Evolutionary conservation across 805 yeast genomes (phyloP), one percentile per base, ranked within the genome.

Genomic region (Lipomyces lipofer): DNA sequence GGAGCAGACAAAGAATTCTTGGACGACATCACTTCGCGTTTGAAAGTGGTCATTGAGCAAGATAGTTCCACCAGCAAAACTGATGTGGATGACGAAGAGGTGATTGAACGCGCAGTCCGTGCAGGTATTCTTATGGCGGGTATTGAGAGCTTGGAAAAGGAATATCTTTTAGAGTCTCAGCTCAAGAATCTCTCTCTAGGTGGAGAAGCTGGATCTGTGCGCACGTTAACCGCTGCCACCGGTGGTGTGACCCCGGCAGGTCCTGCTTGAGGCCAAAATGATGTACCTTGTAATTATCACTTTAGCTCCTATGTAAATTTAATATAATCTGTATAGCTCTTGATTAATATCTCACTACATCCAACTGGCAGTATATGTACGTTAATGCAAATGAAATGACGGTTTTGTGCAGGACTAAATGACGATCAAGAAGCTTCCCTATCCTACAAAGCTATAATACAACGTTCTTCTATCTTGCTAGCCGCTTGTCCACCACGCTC

Each of bases 21-120:
- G 29, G 53, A 43, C 10, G 50, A 15, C 7, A 35, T 56, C 13
- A 30, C 33, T 3, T 45, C 48, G 25, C 46, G 50, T 2, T 15
- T 58, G 22, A 28, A 44, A 5, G 35, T 29, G 35, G 28, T 58
- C 21, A 21, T 47, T 9, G 47, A 19, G 24, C 24, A 38, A 10
- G 57, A 56, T 25, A 30, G 28, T 27, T 52, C 27, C 1, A 32
- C 42, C 24, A 47, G 48, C 4, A 38, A 30, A 17, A 27, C 28
- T 9, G 52, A 43, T 2, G 44, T 25, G 24, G 55, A 57, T 12
- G 54, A 22, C 21, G 60, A 56, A n/a, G 60, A 56, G 36, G 19
- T 17, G 38, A 38, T 33, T 19, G 60, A 56, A 38, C 56, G 60
- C n/a, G 33, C n/a, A n/a, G 49, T 48, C 17, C 53, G 60, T 10